Percentiles rank a stretch among this genome's conserved stretches.
phyloP scores from a whole-genome alignment of 768 basidiomycete species.

The Serendipita vermifera region DNA sequence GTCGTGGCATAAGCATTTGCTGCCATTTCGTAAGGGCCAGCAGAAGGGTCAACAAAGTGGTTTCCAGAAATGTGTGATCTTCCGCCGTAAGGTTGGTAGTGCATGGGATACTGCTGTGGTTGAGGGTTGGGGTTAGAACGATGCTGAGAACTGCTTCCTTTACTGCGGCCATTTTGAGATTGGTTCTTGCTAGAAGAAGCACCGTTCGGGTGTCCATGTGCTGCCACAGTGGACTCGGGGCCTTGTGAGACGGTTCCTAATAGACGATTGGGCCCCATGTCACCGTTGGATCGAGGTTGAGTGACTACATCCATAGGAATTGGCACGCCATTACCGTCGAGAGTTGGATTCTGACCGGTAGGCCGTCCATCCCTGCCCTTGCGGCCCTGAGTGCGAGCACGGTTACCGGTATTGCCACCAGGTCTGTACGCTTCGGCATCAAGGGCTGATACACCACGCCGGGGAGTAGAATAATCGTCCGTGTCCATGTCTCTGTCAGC shows the following conservation, averaged over 20 bases:
- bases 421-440: slow-evolving; percentile 1
- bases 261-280: no score
- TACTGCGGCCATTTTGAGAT: background rate
- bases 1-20: background rate
- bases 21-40: background rate
- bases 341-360: background rate
- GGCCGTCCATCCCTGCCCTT: background rate
- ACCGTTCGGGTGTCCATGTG: background rate
- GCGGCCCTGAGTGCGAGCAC: background rate
- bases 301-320: background rate
- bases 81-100: background rate
- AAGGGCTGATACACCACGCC: background rate
- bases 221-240: background rate
- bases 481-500: slow-evolving; percentile 6
- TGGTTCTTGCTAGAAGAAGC: background rate
- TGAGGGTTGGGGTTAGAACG: background rate
- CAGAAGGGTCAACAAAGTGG: background rate
- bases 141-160: background rate
- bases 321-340: background rate
- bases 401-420: background rate
- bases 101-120: background rate
- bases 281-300: background rate
- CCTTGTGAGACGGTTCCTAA: background rate
- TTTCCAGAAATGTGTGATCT: background rate
- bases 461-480: slow-evolving; percentile 3